These are phyloP conservation scores for Piper betle DNA, from an alignment of 164 flowering plant genomes.

Conservation along the genomic window DNA sequence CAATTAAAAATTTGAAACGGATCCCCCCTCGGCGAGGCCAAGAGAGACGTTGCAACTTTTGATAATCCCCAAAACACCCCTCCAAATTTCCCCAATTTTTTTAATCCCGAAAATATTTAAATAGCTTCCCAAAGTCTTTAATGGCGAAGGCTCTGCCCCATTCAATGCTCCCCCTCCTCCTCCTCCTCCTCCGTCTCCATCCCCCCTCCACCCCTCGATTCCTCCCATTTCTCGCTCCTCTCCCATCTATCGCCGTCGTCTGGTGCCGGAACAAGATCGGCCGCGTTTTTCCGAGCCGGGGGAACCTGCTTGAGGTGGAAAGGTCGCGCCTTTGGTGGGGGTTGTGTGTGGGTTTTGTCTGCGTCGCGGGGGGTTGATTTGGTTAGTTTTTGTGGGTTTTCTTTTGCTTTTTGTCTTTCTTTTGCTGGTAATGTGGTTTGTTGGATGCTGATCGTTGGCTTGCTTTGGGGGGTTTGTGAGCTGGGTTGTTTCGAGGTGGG, in stretches of 20 bases:
- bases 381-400: too few relatives aligned
- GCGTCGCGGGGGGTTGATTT: neutral
- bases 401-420: too few relatives aligned
- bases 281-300: neutral
- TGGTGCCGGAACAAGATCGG: neutral
- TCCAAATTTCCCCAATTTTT: conserved; percentile 1
- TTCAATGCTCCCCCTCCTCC: too few relatives aligned
- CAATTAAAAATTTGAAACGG: conserved; percentile 1
- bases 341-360: neutral
- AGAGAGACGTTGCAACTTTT: conserved; percentile 5
- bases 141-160: conserved; percentile 1
- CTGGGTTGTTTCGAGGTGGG: too few relatives aligned
- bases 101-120: neutral
- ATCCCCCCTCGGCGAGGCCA: neutral
- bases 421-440: too few relatives aligned
- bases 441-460: too few relatives aligned
- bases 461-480: too few relatives aligned
- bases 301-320: neutral
- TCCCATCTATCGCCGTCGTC: too few relatives aligned
- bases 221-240: neutral
- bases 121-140: too few relatives aligned
- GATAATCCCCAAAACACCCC: neutral
- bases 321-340: neutral
- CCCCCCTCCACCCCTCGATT: neutral
- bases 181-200: too few relatives aligned